A percentile compares a stretch with the other conserved stretches of the same genome.
Evolutionary conservation across 2,329 filamentous ascomycete genomes (phyloP).

Genomic region (Chaetomiaceae sp.): DNA sequence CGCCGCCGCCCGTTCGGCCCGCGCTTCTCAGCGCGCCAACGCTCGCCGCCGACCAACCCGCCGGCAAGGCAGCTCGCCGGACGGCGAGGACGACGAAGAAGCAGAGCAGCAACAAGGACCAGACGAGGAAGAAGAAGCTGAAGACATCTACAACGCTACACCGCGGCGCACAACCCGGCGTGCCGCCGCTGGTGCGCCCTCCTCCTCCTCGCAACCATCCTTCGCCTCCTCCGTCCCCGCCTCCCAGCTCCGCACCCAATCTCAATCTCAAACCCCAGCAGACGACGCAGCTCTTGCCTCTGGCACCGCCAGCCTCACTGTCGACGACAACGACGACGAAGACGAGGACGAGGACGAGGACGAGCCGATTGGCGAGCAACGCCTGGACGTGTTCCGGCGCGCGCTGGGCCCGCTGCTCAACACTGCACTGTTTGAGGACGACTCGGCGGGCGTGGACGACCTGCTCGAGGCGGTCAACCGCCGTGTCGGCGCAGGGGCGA

Average conservation of each 20-base stretch:
- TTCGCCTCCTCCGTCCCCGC: constrained; percentile 74
- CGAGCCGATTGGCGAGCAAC: constrained; percentile 49
- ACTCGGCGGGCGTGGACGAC: constrained; percentile 68
- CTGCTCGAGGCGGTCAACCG: constrained; percentile 76
- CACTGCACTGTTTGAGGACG: constrained; percentile 77
- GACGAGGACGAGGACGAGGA: constrained; percentile 14
- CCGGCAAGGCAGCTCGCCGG: constrained; percentile 22
- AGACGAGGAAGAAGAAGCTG: constrained; percentile 49
- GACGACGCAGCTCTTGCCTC: constrained; percentile 31
- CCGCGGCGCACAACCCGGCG: constrained; percentile 33
- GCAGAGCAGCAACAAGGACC: too few species aligned
- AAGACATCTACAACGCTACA: constrained; percentile 40
- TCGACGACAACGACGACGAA: constrained; percentile 21
- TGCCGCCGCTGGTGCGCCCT: constrained; percentile 27
- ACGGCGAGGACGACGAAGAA: constrained; percentile 23
- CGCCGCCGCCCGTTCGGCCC: constrained; percentile 31
- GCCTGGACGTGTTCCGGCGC: constrained; percentile 70
- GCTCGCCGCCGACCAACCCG: constrained; percentile 19
- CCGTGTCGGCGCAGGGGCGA: constrained; percentile 41
- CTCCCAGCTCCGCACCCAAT: constrained; percentile 55
- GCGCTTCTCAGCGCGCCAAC: constrained; percentile 22
- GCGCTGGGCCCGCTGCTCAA: constrained; percentile 78
- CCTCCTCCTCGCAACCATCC: constrained; percentile 54
- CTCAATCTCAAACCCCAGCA: constrained; percentile 12
- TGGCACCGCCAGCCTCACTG: constrained; percentile 37